Conservation (phyloP, 108 stramenopile genomes). For the Pseudonitzschia delicatissima region DNA sequence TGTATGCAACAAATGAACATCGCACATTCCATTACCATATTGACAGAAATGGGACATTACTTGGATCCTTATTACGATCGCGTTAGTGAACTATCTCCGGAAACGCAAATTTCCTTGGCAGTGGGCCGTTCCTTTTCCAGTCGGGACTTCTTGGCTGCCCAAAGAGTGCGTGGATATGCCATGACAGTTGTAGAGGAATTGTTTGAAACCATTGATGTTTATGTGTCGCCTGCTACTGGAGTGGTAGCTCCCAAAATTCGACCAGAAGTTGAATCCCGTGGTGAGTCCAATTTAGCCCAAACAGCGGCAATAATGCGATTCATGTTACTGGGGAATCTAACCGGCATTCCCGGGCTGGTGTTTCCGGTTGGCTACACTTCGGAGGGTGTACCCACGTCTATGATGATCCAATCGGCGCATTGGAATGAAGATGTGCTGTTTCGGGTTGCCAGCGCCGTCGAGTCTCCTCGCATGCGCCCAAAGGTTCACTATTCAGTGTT, state of each 20-base stretch:
- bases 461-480: too few relatives aligned
- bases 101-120: slow-evolving; percentile 43
- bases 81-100: slow-evolving; percentile 25
- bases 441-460: too few relatives aligned
- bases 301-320: slow-evolving; percentile 14
- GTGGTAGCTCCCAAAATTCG: not conserved
- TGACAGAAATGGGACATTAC: slow-evolving; percentile 39
- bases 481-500: too few relatives aligned
- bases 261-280: not conserved
- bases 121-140: slow-evolving; percentile 41
- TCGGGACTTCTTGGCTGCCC: slow-evolving; percentile 44
- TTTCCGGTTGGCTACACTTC: slow-evolving; percentile 15
- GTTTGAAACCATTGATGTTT: slow-evolving; percentile 35
- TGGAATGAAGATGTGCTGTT: too few relatives aligned
- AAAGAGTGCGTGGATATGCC: slow-evolving; percentile 43
- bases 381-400: too few relatives aligned
- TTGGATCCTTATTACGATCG: slow-evolving; percentile 35
- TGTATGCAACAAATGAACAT: slow-evolving; percentile 44
- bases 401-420: too few relatives aligned
- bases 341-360: slow-evolving; percentile 9
- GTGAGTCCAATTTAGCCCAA: slow-evolving; percentile 8
- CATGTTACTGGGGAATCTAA: slow-evolving; percentile 11
- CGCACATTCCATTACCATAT: slow-evolving; percentile 50
- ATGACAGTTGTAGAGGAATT: slow-evolving; percentile 28
- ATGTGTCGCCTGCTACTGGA: slow-evolving; percentile 32